Base-by-base conservation (phyloP, 2,329 filamentous ascomycete species). In the Parafenestella ontariensis region DNA sequence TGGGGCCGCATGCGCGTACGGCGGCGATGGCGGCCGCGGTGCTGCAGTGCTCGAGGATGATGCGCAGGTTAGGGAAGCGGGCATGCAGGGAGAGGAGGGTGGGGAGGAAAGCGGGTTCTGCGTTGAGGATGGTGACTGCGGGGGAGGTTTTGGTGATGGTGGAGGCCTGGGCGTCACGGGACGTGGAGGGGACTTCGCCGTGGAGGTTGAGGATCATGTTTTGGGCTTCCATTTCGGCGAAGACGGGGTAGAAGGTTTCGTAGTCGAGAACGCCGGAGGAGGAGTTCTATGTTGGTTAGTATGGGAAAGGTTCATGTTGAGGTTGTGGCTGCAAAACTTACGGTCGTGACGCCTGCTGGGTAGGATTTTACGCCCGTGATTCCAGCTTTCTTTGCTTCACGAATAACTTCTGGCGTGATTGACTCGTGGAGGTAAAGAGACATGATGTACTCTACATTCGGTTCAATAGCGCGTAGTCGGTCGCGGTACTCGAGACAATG, bases 191-290 rank as follows among this genome's bases (percentile, higher is more conserved):
- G n/a, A 89, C 86, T 77, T 97, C 94, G 62, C 93, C 94, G 74
- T 98, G 93, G n/a, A 98, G 81, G 78, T 97, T 97, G 37, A 96
- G 83, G n/a, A 96, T 84, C 72, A 96, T 81, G 62, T 88, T 87
- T 62, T 92, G 86, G 55, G 87, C 79, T 72, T 96, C 89, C 93
- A 98, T 97, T 61, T 91, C 90, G n/a, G 83, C 85, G 71, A 98
- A 96, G 13, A 94, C 90, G 6, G 87, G 85, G 71, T 90, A 89
- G 77, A 91, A 94, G 28, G 82, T 78, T 56, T 87, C 85, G 68
- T 91, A 86, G 52, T 86, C 84, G 15, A 89, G 79, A 21, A 93
- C 89, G 11, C 90, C 91, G 23, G 84, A 85, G 31, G 81, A 80
- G 3, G 84, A 87, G 69, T 88, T 86, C 62, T 72, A 29, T 3